Percentiles rank a stretch among this genome's conserved stretches.
Conservation (phyloP, 1,139 yeast species). For the Candida smagusa region DNA sequence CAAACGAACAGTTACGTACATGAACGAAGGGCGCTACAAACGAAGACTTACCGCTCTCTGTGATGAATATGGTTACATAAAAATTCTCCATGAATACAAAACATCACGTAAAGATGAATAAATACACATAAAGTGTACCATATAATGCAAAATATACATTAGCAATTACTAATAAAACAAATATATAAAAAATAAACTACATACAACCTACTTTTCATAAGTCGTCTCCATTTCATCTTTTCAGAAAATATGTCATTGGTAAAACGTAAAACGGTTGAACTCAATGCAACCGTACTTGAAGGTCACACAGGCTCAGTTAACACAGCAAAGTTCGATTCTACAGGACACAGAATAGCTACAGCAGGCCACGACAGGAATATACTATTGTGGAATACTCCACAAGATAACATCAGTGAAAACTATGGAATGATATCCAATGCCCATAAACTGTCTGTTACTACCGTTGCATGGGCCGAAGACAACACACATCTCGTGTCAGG, state of each 20-base stretch:
- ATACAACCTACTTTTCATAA: no score
- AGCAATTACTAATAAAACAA: no score
- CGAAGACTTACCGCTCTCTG: no score
- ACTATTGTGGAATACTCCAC: conserved; percentile 45
- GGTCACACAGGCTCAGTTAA: conserved; percentile 53
- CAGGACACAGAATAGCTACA: conserved; percentile 46
- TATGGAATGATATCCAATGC: conserved; percentile 36
- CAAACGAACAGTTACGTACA: no score
- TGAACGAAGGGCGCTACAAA: no score
- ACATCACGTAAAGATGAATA: no score
- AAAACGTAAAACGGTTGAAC: conserved; percentile 17
- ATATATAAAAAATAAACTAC: no score
- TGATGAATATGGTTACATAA: no score
- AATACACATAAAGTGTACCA: no score
- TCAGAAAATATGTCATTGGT: conserved; percentile 19
- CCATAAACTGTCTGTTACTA: conserved; percentile 52
- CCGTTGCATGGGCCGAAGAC: conserved; percentile 44
- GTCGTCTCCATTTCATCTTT: no score
- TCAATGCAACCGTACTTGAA: conserved; percentile 20
- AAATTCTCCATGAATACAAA: no score
- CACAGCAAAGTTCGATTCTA: conserved; percentile 38
- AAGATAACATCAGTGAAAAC: conserved; percentile 22
- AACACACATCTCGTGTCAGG: conserved; percentile 35
- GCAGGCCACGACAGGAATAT: conserved; percentile 52
- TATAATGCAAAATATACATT: no score